A percentile compares a stretch with the other conserved stretches of the same genome.
phyloP scores from a whole-genome alignment of 106 monocot genomes.

The Platanthera guangdongensis region DNA sequence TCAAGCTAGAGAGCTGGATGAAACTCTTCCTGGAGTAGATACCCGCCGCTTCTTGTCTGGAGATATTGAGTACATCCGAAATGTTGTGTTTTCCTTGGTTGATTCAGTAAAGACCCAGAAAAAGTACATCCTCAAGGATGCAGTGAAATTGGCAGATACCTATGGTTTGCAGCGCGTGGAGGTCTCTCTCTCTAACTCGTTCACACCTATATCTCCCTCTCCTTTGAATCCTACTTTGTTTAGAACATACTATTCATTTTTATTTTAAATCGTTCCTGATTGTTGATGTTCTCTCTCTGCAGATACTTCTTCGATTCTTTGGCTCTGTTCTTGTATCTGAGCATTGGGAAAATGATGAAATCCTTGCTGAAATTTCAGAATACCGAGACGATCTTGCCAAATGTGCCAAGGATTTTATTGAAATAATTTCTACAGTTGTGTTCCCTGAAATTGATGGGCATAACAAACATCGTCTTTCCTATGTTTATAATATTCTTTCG shows the following conservation, averaged over 20 bases:
- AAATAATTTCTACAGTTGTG: conserved; percentile 51
- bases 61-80: conserved; percentile 60
- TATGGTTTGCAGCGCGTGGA: conserved; percentile 67
- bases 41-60: conserved; percentile 70
- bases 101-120: conserved; percentile 81
- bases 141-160: conserved; percentile 60
- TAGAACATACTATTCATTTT: not conserved
- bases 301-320: conserved; percentile 77
- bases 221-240: not conserved
- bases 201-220: not conserved
- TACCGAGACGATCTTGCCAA: conserved; percentile 61
- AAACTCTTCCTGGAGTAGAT: conserved; percentile 65
- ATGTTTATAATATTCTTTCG: conserved; percentile 69
- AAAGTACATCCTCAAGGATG: conserved; percentile 61
- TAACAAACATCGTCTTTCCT: conserved; percentile 77
- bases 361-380: conserved; percentile 70
- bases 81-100: conserved; percentile 52
- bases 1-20: conserved; percentile 52
- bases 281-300: conserved; percentile 4
- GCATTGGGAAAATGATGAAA: conserved; percentile 84
- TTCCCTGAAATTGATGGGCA: conserved; percentile 69
- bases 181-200: conserved; percentile 26
- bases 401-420: conserved; percentile 56
- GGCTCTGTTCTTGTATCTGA: conserved; percentile 72
- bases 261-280: not conserved